phyloP scores from a whole-genome alignment of 345 rosid genomes.

The rapeseed (Brassica napus) region DNA sequence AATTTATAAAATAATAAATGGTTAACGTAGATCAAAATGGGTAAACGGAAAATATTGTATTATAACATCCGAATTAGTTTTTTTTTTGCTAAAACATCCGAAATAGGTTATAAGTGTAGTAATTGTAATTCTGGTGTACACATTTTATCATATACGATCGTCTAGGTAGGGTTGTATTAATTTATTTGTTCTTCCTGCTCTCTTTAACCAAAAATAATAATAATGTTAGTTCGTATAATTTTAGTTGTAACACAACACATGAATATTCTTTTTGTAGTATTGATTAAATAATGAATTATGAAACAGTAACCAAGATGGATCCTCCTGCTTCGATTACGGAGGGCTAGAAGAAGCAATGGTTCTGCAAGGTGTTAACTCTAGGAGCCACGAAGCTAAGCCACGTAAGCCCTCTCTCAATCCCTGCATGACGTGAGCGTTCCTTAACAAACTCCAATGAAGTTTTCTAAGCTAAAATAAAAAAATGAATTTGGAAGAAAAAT shows the following conservation, averaged over 20 bases:
- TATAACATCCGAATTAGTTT: background rate
- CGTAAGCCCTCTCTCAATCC: conserved; percentile 47
- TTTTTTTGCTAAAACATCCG: background rate
- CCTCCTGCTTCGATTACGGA: conserved; percentile 82
- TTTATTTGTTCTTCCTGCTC: background rate
- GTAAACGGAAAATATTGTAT: background rate
- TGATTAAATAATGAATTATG: background rate
- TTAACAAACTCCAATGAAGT: conserved; percentile 52
- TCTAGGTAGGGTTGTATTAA: background rate
- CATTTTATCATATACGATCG: background rate
- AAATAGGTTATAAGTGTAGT: background rate
- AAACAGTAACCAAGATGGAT: conserved; percentile 72
- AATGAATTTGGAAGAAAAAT: conserved; percentile 1
- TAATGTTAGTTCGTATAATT: background rate
- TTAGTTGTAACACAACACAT: background rate
- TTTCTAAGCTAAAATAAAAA: background rate
- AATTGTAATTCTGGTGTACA: background rate
- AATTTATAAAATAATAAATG: background rate
- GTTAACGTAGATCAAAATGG: conserved; percentile 14
- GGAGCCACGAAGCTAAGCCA: conserved; percentile 80
- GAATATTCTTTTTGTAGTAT: conserved; percentile 21
- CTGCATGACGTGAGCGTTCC: conserved; percentile 58
- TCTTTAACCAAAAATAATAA: background rate
- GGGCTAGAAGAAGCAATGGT: conserved; percentile 98
- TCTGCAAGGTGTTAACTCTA: conserved; percentile 75